Base-by-base conservation (phyloP, 192 early-diverging fungal species). In the Entomortierella parvispora region DNA sequence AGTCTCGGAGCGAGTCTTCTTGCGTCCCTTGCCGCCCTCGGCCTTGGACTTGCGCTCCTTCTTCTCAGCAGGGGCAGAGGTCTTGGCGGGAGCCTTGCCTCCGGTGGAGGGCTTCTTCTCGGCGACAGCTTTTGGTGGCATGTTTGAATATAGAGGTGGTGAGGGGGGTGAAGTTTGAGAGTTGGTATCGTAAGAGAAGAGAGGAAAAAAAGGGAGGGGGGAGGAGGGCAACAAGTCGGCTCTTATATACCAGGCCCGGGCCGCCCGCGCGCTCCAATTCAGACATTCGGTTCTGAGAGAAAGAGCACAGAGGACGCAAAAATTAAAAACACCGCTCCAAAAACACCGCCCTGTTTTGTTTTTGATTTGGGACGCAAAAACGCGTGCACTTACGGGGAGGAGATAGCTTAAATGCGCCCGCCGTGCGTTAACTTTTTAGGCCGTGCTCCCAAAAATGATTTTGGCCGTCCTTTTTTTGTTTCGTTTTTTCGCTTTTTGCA, bases 1-100 rank as follows among this genome's bases (percentile, higher is more conserved):
- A 56, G 93, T 96, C 83, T 97, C 94, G 70, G 92, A 93, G 79
- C 93, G 87, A 67, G 81, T 68, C 68, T 82, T 85, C 81, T 93
- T 93, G 65, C 82, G 80, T 62, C 82, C 90, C 84, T 88, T 92
- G 62, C 76, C 85, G 68, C 82, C 89, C 52, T 87, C 88, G 47
- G 71, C 71, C 58, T 77, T 77, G 46, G 74, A 1, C 74, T 77
- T 68, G 64, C 93, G 87, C 48, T 82, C 78, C 60, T 81, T 83
- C 62, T 82, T 78, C 57, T 69, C 80, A 43, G 53, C 58, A 22
- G 76, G n/a, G 23, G 80, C 68, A 26, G 70, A 58, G 57, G 79
- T 69, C 67, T 83, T 83, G 80, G 81, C 80, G 51, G 84, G 82
- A 32, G 84, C 83, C 69, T 83, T 85, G 61, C 68, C 69, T 65